Evolutionary conservation across 2,329 filamentous ascomycete species (phyloP).

Genomic region (Fusarium xyrophilum): DNA sequence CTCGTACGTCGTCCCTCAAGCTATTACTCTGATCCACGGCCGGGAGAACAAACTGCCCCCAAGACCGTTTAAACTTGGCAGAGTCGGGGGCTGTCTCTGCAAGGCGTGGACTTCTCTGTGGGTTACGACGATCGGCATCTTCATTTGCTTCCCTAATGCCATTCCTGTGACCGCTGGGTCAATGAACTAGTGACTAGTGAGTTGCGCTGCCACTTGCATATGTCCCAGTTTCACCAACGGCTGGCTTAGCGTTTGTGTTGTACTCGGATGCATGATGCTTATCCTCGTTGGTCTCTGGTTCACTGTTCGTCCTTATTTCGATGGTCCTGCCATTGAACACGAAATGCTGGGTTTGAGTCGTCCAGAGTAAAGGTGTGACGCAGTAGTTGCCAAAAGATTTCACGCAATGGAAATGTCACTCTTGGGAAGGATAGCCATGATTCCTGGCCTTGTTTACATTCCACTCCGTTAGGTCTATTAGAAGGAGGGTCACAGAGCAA

Average conservation of each 20-base stretch:
- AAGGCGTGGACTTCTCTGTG: not conserved
- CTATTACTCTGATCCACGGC: not conserved
- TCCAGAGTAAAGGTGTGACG: not conserved
- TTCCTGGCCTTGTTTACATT: not conserved
- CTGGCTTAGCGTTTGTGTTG: not conserved
- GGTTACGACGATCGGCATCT: not conserved
- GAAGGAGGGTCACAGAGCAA: not conserved
- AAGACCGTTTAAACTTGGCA: not conserved
- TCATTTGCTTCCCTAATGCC: not conserved
- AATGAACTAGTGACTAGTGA: not conserved
- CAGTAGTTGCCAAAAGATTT: not conserved
- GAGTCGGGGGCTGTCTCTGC: not conserved
- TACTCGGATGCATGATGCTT: not conserved
- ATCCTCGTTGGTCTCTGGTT: not conserved
- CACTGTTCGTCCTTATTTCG: not conserved
- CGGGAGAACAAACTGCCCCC: not conserved
- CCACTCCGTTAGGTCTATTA: not conserved
- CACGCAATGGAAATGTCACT: no score
- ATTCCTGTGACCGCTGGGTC: not conserved
- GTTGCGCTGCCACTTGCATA: fast-evolving
- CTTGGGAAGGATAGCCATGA: no score
- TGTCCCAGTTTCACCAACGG: fast-evolving
- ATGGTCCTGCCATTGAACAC: not conserved
- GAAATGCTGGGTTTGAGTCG: not conserved
- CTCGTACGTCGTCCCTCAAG: not conserved